phyloP scores from a whole-genome alignment of 306 rosid species.

The Gastrolobium villosum region DNA sequence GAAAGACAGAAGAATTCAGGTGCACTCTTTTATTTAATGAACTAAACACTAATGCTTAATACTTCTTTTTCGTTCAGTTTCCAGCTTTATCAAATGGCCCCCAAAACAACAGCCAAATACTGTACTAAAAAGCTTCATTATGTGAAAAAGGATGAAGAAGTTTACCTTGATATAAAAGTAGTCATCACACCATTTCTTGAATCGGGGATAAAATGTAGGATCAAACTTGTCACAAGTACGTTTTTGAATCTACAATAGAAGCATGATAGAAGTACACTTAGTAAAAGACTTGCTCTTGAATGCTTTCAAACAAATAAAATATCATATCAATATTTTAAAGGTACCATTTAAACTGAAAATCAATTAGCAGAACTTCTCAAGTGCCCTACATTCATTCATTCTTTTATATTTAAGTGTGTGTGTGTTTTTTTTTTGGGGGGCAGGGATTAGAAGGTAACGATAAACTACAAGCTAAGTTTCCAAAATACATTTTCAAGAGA shows the following conservation, averaged over 20 bases:
- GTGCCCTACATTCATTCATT: not conserved
- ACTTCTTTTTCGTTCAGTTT: not conserved
- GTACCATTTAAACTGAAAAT: constrained; percentile 28
- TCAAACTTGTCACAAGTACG: constrained; percentile 94
- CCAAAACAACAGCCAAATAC: constrained; percentile 11
- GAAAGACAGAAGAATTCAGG: not conserved
- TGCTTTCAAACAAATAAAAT: constrained; percentile 32
- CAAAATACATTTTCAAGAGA: not conserved
- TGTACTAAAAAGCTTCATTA: constrained; percentile 27
- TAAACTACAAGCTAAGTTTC: not conserved
- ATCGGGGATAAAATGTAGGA: constrained; percentile 91
- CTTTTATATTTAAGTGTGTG: constrained; percentile 1
- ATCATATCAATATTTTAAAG: not conserved
- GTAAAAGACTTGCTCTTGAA: not conserved
- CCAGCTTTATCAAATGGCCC: constrained; percentile 19
- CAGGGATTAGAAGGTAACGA: not conserved
- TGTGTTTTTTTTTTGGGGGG: not conserved
- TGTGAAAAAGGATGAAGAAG: constrained; percentile 36
- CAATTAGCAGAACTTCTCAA: not conserved
- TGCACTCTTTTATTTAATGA: constrained; percentile 3
- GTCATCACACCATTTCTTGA: constrained; percentile 99
- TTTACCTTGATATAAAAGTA: constrained; percentile 94
- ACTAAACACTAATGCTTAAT: constrained; percentile 14
- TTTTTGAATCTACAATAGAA: constrained; percentile 74
- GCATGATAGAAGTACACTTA: constrained; percentile 24